Base-by-base conservation (phyloP, 345 rosid genomes). In the Salix arbutifolia region DNA sequence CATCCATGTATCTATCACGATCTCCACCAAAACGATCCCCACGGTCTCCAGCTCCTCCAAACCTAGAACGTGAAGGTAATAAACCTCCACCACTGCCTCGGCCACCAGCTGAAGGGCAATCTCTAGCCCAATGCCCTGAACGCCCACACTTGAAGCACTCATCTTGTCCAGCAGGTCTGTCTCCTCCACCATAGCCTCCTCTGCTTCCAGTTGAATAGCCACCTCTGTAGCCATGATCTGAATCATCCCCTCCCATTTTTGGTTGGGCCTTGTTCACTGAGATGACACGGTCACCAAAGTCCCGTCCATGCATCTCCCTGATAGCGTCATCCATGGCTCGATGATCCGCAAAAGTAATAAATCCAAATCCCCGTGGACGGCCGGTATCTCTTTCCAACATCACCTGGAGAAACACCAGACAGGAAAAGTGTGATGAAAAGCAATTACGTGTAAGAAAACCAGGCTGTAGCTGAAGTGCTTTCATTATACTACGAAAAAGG, bases 251-350 rank as follows among this genome's bases (percentile, higher is more conserved):
- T 19, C 90, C 97, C 88, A 87, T 50, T 81, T 88, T 93, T 10
- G 99, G 99, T 74, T 94, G 94, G 65, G 99, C 99, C 89, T 89
- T 94, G 85, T 96, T 96, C 86, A 96, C 99, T 67, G 99, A 92
- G 79, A 96, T 94, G 72, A 81, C 79, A 50, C 96, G 93, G 65
- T 92, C 97, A 82, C 97, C 97, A 74, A 92, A 79, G 84, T 94
- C 98, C 16, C 92, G 90, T 25, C 97, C 97, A 84, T 96, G 95
- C 98, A 96, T 96, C 84, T 94, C 97, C 78, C 94, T 87, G 69
- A 96, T 96, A 19, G 99, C 92, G 74, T 94, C 97, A 50, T 96
- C 98, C 99, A 94, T 94, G 70, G 94, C 94, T 37, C 97, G 90
- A 7, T 89, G 98, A 85, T 96, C 98, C 10, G 97, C 77, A 83